Evolutionary conservation across 148 eudicot species (phyloP), one percentile per base, ranked within the genome.

Genomic region (Dysphania ambrosioides): DNA sequence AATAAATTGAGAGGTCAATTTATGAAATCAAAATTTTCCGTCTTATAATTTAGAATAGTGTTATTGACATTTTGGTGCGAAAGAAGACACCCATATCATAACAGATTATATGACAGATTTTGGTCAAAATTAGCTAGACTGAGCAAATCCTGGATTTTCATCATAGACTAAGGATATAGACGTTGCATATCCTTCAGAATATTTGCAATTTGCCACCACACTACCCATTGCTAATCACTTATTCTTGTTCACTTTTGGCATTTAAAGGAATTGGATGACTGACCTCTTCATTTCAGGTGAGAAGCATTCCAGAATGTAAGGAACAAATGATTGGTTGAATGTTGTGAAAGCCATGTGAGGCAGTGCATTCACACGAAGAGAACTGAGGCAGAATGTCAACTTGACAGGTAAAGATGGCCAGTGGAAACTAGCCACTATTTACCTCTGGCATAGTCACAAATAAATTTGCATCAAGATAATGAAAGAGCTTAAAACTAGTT

Each of bases 351-450:
- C n/a, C n/a, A n/a, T n/a, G n/a, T n/a, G n/a, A n/a, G n/a, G n/a
- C n/a, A n/a, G n/a, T n/a, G n/a, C n/a, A n/a, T n/a, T n/a, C n/a
- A n/a, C n/a, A n/a, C n/a, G n/a, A n/a, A n/a, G n/a, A n/a, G n/a
- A n/a, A n/a, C n/a, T n/a, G n/a, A n/a, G n/a, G n/a, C n/a, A 7
- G 44, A 35, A 65, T 35, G 27, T 65, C 68, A 65, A 65, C 47
- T 32, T 63, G n/a, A n/a, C 68, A 36, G 29, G 44, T 27, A 65
- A 35, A 35, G 27, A 21, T 36, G 44, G 23, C 66, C 19, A 27
- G 18, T 62, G 41, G 35, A 12, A 11, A 60, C 29, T 26, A 9
- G 41, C 24, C 18, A 29, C 16, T 31, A n/a, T 32, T 10, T n/a
- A 32, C 67, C 67, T 34, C 19, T 63, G 67, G 67, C n/a, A 18